Evolutionary conservation across 345 rosid species (phyloP), one percentile per base, ranked within the genome.

Genomic region (Diplotaxis tenuifolia): DNA sequence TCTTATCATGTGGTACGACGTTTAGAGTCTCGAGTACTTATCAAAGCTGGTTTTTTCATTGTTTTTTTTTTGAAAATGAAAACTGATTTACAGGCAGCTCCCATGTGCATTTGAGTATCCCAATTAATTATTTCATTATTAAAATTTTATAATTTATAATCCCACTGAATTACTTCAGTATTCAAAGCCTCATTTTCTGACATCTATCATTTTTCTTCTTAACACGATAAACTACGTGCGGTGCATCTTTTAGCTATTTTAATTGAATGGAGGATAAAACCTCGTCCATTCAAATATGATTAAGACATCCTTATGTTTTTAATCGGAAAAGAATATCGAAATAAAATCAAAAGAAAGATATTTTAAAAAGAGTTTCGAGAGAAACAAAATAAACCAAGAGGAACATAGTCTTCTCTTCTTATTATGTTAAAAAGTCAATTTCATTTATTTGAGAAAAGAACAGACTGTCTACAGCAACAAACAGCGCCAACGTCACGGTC

Each of bases 11-110:
- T n/a, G 49, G 32, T 72, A 64, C 56, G 57, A 42, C 76, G 56
- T 72, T 63, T 54, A 63, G 22, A 32, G 56, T 63, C 63, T 25
- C 53, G 36, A 31, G 52, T 71, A 32, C 23, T 45, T 61, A 49
- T 22, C 68, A 59, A 59, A 31, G 31, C 16, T 45, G 54, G 59
- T n/a, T 20, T 59, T 70, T 45, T 7, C 29, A 16, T 38, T 38
- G 3, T 56, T 36, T 53, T n/a, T n/a, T n/a, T n/a, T n/a, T n/a
- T n/a, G n/a, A n/a, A n/a, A n/a, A n/a, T n/a, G n/a, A n/a, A n/a
- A n/a, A n/a, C n/a, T n/a, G n/a, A n/a, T n/a, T n/a, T n/a, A n/a
- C n/a, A n/a, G n/a, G n/a, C n/a, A n/a, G n/a, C n/a, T n/a, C 7
- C 40, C 57, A 55, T 56, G 55, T 56, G 64, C 23, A 58, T 18